These are phyloP conservation scores for Neoarthrinium moseri DNA, from an alignment of 2,329 filamentous ascomycete species.

Conservation along the genomic window DNA sequence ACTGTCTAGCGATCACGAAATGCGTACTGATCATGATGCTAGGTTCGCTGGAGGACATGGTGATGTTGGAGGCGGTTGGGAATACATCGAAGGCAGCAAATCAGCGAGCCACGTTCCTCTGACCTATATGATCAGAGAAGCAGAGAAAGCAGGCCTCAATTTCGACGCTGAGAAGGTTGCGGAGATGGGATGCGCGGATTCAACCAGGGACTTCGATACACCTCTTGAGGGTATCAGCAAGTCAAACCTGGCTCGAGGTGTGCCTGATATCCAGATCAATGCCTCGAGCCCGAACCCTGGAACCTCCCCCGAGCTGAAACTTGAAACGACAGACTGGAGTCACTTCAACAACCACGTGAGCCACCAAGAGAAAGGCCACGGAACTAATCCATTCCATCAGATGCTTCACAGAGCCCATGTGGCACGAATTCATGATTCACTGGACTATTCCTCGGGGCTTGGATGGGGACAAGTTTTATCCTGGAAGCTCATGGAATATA, in stretches of 20 bases:
- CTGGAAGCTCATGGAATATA: constrained; percentile 80
- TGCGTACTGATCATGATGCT: no score
- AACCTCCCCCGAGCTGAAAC: constrained; percentile 4
- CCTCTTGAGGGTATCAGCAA: no score
- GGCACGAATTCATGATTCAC: constrained; percentile 67
- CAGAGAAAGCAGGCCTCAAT: constrained; percentile 62
- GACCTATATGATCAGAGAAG: constrained; percentile 69
- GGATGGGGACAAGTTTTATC: constrained; percentile 53
- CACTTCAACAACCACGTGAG: constrained; percentile 13
- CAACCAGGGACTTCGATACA: no score
- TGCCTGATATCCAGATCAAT: no score
- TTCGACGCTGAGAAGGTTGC: constrained; percentile 70
- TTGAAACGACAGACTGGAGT: constrained; percentile 11
- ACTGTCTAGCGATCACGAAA: no score
- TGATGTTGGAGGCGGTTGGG: constrained; percentile 78
- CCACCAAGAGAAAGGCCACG: constrained; percentile 13
- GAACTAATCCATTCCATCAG: constrained; percentile 51
- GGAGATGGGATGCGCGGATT: constrained; percentile 61
- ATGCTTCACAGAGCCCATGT: constrained; percentile 57
- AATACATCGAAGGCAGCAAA: constrained; percentile 53
- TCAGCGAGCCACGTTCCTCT: constrained; percentile 67
- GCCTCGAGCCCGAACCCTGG: constrained; percentile 21
- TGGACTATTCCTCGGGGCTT: constrained; percentile 63
- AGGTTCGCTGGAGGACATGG: constrained; percentile 74
- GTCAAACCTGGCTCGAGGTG: no score